Conservation (phyloP, 805 yeast species). For the Schwanniomyces occidentalis region DNA sequence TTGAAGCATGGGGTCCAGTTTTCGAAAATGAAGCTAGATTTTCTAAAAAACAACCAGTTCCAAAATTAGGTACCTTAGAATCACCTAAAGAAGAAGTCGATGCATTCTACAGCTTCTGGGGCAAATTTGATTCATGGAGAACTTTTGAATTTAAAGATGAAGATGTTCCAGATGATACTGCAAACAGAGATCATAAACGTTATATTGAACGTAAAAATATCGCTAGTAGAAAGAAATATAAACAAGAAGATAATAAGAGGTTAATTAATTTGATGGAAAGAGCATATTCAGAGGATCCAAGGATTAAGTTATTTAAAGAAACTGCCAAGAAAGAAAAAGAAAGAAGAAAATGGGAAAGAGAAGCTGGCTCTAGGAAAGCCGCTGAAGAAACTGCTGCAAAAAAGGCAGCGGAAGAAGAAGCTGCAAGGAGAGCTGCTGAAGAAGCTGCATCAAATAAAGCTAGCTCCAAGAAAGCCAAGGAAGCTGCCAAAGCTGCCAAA, state of each 20-base stretch:
- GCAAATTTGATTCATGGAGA: conserved; percentile 97
- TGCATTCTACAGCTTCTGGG: conserved; percentile 87
- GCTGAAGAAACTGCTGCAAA: conserved; percentile 87
- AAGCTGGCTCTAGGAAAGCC: conserved; percentile 95
- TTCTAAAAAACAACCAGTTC: conserved; percentile 89
- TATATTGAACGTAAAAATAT: conserved; percentile 96
- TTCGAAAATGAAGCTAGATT: conserved; percentile 90
- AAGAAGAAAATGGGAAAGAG: conserved; percentile 94
- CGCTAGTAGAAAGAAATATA: conserved; percentile 94
- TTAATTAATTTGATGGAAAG: conserved; percentile 82
- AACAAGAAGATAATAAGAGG: conserved; percentile 95
- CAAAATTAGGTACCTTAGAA: conserved; percentile 67
- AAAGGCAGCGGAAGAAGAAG: conserved; percentile 85
- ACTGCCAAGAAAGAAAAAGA: conserved; percentile 94
- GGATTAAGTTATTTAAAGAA: conserved; percentile 91
- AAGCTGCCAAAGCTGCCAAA: conserved; percentile 95
- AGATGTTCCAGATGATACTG: conserved; percentile 98
- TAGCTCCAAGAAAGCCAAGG: conserved; percentile 78
- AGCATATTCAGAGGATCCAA: conserved; percentile 89
- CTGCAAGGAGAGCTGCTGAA: conserved; percentile 74
- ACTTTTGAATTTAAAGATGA: conserved; percentile 97
- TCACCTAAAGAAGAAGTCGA: conserved; percentile 83
- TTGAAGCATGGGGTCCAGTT: conserved; percentile 89
- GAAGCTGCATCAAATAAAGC: conserved; percentile 61
- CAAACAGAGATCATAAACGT: conserved; percentile 99